Evolutionary conservation across 495 filamentous ascomycete species (phyloP).

Genomic region (Astrothelium subdiscretum): DNA sequence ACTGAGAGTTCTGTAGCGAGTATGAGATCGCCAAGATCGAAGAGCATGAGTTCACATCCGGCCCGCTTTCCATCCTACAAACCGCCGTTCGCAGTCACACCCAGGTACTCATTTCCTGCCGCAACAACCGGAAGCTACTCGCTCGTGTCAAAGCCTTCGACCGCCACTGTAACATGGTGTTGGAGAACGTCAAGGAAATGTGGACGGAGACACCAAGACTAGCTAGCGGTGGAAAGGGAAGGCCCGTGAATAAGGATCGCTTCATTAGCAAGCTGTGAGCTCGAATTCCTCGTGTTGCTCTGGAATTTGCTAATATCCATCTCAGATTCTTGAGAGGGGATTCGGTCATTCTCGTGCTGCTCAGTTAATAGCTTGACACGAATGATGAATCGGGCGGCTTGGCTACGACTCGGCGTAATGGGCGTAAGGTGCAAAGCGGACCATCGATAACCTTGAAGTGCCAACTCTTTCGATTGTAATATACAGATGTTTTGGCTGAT

Average conservation of each 20-base stretch:
- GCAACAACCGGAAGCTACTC: constrained; percentile 77
- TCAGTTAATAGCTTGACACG: constrained; percentile 47
- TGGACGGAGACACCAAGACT: constrained; percentile 88
- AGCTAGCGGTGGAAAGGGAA: constrained; percentile 67
- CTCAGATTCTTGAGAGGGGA: constrained; percentile 85
- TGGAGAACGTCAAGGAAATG: constrained; percentile 98
- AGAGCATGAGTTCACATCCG: constrained; percentile 79
- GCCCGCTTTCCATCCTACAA: constrained; percentile 83
- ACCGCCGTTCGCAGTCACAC: constrained; percentile 78
- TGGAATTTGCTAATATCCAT: background rate
- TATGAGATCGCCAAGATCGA: constrained; percentile 83
- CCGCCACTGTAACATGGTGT: constrained; percentile 95
- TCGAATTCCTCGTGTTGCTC: background rate
- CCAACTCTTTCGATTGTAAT: background rate
- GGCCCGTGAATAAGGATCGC: constrained; percentile 91
- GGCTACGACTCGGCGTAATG: background rate
- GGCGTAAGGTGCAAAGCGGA: background rate
- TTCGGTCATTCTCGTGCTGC: constrained; percentile 82
- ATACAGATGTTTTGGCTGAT: background rate
- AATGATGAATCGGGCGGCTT: background rate
- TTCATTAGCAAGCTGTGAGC: constrained; percentile 97
- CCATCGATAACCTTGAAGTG: background rate
- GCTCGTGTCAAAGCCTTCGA: constrained; percentile 80
- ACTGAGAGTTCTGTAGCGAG: constrained; percentile 43
- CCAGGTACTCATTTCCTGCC: constrained; percentile 81